A percentile compares a stretch with the other conserved stretches of the same genome.
Conservation (phyloP, 148 eudicot species). For the Cornus controversa region DNA sequence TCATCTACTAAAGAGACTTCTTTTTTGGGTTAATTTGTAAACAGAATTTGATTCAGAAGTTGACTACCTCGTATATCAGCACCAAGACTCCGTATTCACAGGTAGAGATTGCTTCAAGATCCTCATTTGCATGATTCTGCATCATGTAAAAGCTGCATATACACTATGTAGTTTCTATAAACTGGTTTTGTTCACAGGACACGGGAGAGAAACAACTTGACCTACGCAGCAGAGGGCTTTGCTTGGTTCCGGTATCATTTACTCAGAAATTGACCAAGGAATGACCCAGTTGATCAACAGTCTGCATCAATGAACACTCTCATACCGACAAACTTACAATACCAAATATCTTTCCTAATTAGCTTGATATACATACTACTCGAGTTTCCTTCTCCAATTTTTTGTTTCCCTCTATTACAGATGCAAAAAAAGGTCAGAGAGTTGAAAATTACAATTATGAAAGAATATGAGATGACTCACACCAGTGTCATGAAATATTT, state of each 20-base stretch:
- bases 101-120: conserved; percentile 9
- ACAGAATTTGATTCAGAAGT: conserved; percentile 25
- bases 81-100: conserved; percentile 22
- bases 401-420: no score
- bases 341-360: not conserved
- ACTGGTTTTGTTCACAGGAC: conserved; percentile 12
- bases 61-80: conserved; percentile 30
- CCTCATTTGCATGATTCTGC: not conserved
- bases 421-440: no score
- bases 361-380: not conserved
- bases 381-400: not conserved
- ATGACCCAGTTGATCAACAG: not conserved
- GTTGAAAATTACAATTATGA: no score
- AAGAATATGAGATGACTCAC: no score
- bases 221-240: conserved; percentile 47
- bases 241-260: conserved; percentile 53
- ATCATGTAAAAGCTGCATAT: not conserved
- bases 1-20: not conserved
- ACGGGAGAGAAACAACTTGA: conserved; percentile 26
- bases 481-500: no score
- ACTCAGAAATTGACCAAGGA: conserved; percentile 33
- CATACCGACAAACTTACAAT: not conserved
- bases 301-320: not conserved
- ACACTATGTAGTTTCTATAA: not conserved
- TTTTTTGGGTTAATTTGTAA: not conserved